These are phyloP conservation scores for Tolypocladium sp. DNA, from an alignment of 2,329 filamentous ascomycete species.

Conservation along the genomic window DNA sequence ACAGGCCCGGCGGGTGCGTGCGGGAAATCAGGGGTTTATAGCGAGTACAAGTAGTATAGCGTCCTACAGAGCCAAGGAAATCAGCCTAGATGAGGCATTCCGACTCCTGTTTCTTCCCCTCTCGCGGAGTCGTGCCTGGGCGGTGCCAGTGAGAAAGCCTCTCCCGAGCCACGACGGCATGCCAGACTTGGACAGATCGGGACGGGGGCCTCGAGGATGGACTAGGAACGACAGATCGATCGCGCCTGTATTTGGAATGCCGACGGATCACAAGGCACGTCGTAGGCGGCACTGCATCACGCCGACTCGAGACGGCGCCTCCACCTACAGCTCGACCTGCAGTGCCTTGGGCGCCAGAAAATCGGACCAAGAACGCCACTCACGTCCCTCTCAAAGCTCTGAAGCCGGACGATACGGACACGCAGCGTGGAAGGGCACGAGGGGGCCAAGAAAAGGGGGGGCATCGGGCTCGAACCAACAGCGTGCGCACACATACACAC, in stretches of 20 bases:
- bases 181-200: background rate
- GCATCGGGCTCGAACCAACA: background rate
- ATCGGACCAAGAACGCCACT: background rate
- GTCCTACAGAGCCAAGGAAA: background rate
- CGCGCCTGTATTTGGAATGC: background rate
- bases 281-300: background rate
- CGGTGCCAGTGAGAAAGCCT: background rate
- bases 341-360: background rate
- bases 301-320: background rate
- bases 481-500: background rate
- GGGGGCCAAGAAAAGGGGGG: background rate
- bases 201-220: background rate
- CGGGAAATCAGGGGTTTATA: background rate
- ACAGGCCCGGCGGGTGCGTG: background rate
- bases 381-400: background rate
- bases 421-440: background rate
- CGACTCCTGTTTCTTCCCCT: background rate
- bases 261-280: background rate
- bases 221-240: background rate
- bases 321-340: background rate
- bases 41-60: background rate
- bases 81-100: background rate
- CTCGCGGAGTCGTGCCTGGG: background rate
- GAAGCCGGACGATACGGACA: background rate
- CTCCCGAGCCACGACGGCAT: background rate